A percentile compares a stretch with the other conserved stretches of the same genome.
These are phyloP conservation scores for Triadica sebifera DNA, from an alignment of 345 rosid species.

Conservation along the genomic window DNA sequence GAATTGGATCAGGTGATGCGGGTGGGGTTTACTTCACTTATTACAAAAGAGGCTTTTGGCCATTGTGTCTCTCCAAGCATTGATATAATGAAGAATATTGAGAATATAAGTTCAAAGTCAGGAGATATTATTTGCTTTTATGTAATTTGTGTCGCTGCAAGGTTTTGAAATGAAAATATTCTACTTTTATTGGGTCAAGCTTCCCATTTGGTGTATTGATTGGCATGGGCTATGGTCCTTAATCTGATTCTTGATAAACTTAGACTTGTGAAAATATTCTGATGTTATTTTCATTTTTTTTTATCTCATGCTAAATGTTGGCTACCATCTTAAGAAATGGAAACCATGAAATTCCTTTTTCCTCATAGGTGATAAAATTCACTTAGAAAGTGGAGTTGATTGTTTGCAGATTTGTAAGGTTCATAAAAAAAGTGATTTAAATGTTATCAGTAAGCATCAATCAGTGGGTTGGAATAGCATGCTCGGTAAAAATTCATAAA, in stretches of 20 bases:
- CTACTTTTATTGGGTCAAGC: neutral
- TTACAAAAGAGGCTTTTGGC: no score
- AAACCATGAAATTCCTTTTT: neutral
- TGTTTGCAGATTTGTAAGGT: neutral
- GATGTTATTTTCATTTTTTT: neutral
- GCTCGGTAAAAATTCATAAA: neutral
- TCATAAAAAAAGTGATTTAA: neutral
- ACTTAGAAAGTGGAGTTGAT: neutral
- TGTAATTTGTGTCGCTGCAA: neutral
- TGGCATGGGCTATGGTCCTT: neutral
- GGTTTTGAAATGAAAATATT: conserved; percentile 11
- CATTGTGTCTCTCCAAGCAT: neutral
- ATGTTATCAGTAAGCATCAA: neutral
- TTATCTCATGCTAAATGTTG: neutral
- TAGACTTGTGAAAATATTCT: neutral
- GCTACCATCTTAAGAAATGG: no score
- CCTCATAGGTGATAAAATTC: neutral
- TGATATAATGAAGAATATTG: neutral
- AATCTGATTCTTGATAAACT: neutral
- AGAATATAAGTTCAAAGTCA: neutral
- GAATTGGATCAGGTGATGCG: neutral
- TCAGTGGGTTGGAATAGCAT: neutral
- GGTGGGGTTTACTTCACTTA: conserved; percentile 1
- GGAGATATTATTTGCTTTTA: neutral
- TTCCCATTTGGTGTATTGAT: conserved; percentile 7